These are phyloP conservation scores for Gossypium sturtianum DNA, from an alignment of 345 rosid species.

Conservation along the genomic window DNA sequence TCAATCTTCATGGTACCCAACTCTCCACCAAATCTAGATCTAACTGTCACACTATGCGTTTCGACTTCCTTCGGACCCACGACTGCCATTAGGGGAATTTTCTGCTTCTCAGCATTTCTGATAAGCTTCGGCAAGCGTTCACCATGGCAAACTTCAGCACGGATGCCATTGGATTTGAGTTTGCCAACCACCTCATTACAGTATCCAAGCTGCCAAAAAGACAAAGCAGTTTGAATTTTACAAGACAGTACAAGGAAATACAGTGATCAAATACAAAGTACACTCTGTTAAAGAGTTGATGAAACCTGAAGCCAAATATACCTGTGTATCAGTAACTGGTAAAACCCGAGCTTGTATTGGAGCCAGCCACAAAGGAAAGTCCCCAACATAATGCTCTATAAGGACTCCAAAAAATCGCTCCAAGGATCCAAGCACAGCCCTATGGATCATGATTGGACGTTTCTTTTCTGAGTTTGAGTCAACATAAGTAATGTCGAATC, in stretches of 20 bases:
- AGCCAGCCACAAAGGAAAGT: slow-evolving; percentile 89
- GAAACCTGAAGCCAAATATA: slow-evolving; percentile 15
- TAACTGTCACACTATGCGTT: slow-evolving; percentile 55
- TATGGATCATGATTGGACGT: slow-evolving; percentile 94
- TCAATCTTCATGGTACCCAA: slow-evolving; percentile 61
- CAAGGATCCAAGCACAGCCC: slow-evolving; percentile 90
- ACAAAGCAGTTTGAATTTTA: background rate
- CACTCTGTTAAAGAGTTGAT: background rate
- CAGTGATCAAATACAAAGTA: background rate
- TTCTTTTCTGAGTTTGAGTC: slow-evolving; percentile 74
- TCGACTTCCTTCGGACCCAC: slow-evolving; percentile 89
- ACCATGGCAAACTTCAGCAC: slow-evolving; percentile 80
- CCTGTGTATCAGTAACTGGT: slow-evolving; percentile 93
- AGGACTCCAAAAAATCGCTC: slow-evolving; percentile 94
- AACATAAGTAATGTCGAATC: slow-evolving; percentile 79
- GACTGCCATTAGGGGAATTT: slow-evolving; percentile 84
- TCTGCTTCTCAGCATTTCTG: slow-evolving; percentile 87
- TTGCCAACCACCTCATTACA: slow-evolving; percentile 53
- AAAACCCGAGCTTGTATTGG: slow-evolving; percentile 85
- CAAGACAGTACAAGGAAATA: background rate
- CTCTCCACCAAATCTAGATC: slow-evolving; percentile 86
- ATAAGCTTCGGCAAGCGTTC: slow-evolving; percentile 92
- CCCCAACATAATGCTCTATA: slow-evolving; percentile 95
- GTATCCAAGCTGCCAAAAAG: slow-evolving; percentile 48
- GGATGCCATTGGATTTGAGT: slow-evolving; percentile 53